phyloP scores from a whole-genome alignment of 139 green algal genomes.

The Ettlia oleoabundans region DNA sequence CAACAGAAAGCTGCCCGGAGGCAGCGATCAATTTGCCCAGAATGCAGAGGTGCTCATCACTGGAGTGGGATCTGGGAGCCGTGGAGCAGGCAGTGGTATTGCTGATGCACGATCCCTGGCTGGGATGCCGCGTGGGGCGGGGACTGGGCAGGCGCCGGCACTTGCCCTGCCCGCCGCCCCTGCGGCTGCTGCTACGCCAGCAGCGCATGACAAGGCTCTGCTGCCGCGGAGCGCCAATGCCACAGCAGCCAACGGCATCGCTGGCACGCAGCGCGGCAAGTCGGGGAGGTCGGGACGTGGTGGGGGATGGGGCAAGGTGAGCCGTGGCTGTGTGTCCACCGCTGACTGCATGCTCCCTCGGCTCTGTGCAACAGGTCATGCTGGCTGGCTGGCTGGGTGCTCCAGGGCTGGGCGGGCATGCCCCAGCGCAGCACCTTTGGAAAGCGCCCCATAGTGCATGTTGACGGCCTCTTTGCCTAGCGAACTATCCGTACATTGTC shows the following conservation, averaged over 20 bases:
- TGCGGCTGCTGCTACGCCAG: background rate
- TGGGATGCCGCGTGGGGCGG: too few relatives aligned
- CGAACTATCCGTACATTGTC: too few relatives aligned
- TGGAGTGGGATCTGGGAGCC: too few relatives aligned
- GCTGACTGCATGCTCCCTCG: too few relatives aligned
- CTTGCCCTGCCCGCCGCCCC: background rate
- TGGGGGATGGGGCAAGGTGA: background rate
- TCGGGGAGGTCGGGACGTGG: background rate
- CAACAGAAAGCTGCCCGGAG: background rate
- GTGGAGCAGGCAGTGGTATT: too few relatives aligned
- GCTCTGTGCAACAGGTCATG: too few relatives aligned
- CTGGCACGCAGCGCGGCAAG: slow-evolving; percentile 2
- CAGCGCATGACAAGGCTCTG: slow-evolving; percentile 10
- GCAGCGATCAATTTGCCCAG: slow-evolving; percentile 34
- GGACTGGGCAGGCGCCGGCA: background rate
- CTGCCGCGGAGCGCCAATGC: slow-evolving; percentile 19
- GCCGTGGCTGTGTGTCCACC: background rate
- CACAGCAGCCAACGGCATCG: slow-evolving; percentile 1
- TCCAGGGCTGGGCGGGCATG: too few relatives aligned
- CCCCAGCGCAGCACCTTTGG: too few relatives aligned
- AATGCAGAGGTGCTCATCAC: slow-evolving; percentile 40
- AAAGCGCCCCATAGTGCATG: too few relatives aligned
- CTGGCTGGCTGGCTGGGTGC: too few relatives aligned
- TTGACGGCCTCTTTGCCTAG: too few relatives aligned
- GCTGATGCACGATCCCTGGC: too few relatives aligned